Evolutionary conservation across 805 yeast species (phyloP), one percentile per base, ranked within the genome.

Genomic region (Cyberlindnera samutprakarnensis): DNA sequence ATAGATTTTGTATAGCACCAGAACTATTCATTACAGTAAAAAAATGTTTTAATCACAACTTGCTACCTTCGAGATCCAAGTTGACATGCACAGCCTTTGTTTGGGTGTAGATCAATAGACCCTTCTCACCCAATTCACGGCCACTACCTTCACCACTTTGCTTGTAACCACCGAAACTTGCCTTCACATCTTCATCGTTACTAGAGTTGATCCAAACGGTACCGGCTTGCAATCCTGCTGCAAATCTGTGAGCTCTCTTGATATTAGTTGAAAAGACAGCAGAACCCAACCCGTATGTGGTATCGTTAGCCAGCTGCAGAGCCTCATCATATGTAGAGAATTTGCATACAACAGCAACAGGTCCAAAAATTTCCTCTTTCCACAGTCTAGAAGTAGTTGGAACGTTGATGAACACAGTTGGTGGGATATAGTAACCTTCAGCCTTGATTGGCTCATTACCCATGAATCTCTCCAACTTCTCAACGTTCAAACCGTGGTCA

Each of bases 321-420:
- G 75, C 94, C 42, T 84, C 88, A 30, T 73, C 79, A 42, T 75
- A 80, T 19, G 75, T 62, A 23, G 61, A 52, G 60, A 85, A 85
- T 56, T 71, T 73, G 36, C 78, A 72, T 22, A 80, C 64, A 7
- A 75, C 66, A 17, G 78, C 85, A 21, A 85, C 95, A 12, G 95
- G 95, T 14, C 95, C 95, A 56, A 85, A 85, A 37, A 85, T 83
- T 59, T 85, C 95, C 57, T 85, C 94, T 43, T 68, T 67, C 36
- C 78, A 80, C 31, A 85, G 72, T 38, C 69, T 63, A 73, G 78
- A 77, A 20, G 66, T 55, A 39, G 78, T 77, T 33, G 64, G 68
- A 30, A 81, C 85, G 47, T 81, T 82, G 17, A 78, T 68, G 46
- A 84, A 83, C 26, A 85, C 66, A 4, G 94, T 82, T 36, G 95